Evolutionary conservation across 2,329 filamentous ascomycete species (phyloP).

Genomic region (Pseudogymnoascus pannorum): DNA sequence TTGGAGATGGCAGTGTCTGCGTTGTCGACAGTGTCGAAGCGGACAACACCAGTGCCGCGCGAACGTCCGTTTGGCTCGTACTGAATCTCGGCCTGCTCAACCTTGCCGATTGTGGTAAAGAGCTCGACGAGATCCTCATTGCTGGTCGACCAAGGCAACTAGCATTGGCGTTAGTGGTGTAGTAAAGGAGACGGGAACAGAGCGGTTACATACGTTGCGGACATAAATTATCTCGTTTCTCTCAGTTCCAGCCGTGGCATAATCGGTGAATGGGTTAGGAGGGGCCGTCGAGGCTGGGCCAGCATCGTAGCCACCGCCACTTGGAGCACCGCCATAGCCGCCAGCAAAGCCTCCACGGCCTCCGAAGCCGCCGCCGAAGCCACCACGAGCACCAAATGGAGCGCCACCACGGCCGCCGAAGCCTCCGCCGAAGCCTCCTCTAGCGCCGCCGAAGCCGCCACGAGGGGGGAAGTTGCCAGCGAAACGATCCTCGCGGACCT

Average conservation of each 20-base stretch:
- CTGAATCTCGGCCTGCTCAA: conserved; percentile 97
- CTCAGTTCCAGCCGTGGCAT: conserved; percentile 79
- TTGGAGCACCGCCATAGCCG: conserved; percentile 34
- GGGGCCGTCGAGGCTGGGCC: conserved; percentile 44
- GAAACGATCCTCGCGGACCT: conserved; percentile 94
- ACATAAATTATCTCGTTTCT: conserved; percentile 83
- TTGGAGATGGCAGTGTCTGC: conserved; percentile 93
- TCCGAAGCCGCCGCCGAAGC: conserved; percentile 46
- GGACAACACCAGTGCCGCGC: conserved; percentile 90
- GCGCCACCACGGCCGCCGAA: conserved; percentile 52
- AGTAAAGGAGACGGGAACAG: background rate
- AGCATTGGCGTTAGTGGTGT: conserved; percentile 16
- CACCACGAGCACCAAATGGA: conserved; percentile 50
- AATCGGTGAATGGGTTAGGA: conserved; percentile 91
- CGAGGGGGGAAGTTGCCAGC: conserved; percentile 51
- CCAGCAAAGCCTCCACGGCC: conserved; percentile 40
- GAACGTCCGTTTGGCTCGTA: conserved; percentile 96
- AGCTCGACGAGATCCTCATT: conserved; percentile 96
- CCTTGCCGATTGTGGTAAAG: conserved; percentile 96
- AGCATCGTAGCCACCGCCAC: conserved; percentile 22
- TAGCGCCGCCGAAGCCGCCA: conserved; percentile 35
- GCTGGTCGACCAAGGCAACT: conserved; percentile 98
- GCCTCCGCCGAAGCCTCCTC: conserved; percentile 43
- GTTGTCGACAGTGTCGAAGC: conserved; percentile 75
- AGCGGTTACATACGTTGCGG: conserved; percentile 69